Evolutionary conservation across 495 filamentous ascomycete species (phyloP).

Genomic region (Lasiosphaeria ovina): DNA sequence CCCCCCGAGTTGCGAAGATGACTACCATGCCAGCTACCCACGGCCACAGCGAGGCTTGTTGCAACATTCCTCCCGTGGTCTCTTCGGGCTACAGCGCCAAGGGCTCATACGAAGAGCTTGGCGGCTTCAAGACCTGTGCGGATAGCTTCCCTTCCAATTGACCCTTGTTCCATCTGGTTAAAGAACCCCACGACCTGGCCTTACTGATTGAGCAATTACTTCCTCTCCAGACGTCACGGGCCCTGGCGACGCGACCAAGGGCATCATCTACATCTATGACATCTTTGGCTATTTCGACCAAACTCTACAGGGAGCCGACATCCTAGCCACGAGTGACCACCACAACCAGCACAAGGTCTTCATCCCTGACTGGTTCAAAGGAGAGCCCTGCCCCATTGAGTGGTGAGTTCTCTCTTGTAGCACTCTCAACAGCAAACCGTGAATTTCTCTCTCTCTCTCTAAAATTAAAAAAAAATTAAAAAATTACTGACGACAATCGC

Average conservation of each 20-base stretch:
- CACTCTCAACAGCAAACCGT: not conserved
- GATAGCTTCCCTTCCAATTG: not conserved
- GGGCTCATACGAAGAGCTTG: slow-evolving; percentile 62
- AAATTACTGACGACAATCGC: not conserved
- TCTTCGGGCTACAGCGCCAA: slow-evolving; percentile 60
- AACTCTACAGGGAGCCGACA: slow-evolving; percentile 68
- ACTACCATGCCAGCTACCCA: slow-evolving; percentile 50
- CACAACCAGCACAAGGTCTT: slow-evolving; percentile 60
- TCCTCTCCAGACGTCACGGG: slow-evolving; percentile 57
- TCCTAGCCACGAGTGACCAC: slow-evolving; percentile 57
- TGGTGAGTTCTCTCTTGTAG: slow-evolving; percentile 37
- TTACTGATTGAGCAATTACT: slow-evolving; percentile 2
- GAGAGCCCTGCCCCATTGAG: slow-evolving; percentile 52
- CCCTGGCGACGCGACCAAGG: slow-evolving; percentile 54
- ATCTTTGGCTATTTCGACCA: slow-evolving; percentile 74
- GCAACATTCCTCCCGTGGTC: slow-evolving; percentile 68
- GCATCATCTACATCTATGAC: slow-evolving; percentile 63
- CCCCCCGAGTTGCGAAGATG: slow-evolving; percentile 38
- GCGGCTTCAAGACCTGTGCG: slow-evolving; percentile 66
- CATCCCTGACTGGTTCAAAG: slow-evolving; percentile 70
- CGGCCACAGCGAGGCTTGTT: slow-evolving; percentile 61
- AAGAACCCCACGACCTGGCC: too few relatives aligned
- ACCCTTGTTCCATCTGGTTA: not conserved
- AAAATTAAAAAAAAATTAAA: too few relatives aligned
- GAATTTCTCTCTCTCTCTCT: not conserved